Percentiles rank a stretch among this genome's conserved stretches.
phyloP scores from a whole-genome alignment of 2,329 filamentous ascomycete species.

The Botrytis tulipae region DNA sequence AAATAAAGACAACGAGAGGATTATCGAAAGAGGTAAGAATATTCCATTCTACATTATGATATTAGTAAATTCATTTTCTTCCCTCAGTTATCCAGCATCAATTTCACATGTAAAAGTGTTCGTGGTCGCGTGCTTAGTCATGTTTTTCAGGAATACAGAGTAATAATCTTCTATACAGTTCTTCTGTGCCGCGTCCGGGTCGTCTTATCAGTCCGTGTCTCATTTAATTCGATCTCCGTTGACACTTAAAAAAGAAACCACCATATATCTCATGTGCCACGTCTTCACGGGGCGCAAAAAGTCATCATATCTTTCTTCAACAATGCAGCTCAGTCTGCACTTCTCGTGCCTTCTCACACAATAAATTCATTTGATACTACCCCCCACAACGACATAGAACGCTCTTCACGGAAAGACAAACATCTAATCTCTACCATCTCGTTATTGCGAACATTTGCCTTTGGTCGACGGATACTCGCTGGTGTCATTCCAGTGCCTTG shows the following conservation, averaged over 20 bases:
- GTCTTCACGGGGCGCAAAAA: conserved; percentile 32
- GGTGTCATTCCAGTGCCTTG: conserved; percentile 56
- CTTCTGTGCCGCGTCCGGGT: conserved; percentile 3
- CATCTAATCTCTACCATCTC: conserved; percentile 49
- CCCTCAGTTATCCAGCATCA: background rate
- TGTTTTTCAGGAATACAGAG: background rate
- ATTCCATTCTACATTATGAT: background rate
- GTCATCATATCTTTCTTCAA: conserved; percentile 40
- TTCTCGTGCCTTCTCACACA: conserved; percentile 54
- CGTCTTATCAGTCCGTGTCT: conserved; percentile 9
- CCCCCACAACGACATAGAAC: conserved; percentile 34
- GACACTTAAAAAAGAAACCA: conserved; percentile 21
- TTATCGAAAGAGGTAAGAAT: background rate
- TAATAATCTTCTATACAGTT: background rate
- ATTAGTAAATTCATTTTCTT: background rate
- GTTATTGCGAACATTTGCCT: conserved; percentile 48
- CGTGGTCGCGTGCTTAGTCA: conserved; percentile 20
- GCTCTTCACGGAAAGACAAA: conserved; percentile 51
- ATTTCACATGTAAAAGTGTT: background rate
- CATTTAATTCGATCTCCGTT: conserved; percentile 20
- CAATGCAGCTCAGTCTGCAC: conserved; percentile 61
- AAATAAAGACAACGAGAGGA: background rate
- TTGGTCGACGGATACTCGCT: conserved; percentile 49
- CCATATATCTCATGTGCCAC: conserved; percentile 32
- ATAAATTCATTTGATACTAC: conserved; percentile 42